Percentiles rank a stretch among this genome's conserved stretches.
Conservation (phyloP, 352 stramenopile species). For the Phytophthora boehmeriae region DNA sequence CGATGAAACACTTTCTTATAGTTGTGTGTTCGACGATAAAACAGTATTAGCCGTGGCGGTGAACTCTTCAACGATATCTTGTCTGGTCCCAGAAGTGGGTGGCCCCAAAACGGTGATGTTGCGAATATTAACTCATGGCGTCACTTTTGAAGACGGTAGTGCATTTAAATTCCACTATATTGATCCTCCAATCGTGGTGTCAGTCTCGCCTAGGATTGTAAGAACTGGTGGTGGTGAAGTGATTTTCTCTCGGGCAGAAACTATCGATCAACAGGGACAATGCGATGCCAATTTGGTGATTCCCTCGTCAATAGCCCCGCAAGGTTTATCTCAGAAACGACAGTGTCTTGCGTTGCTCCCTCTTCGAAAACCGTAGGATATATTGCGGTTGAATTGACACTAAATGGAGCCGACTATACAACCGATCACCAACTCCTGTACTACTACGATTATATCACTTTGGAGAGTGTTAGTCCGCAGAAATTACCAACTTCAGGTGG, state of each 20-base stretch:
- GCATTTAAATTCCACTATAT: constrained; percentile 36
- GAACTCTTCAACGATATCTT: constrained; percentile 30
- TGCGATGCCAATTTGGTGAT: constrained; percentile 51
- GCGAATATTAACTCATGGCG: constrained; percentile 5
- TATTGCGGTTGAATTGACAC: constrained; percentile 40
- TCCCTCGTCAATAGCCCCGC: constrained; percentile 3
- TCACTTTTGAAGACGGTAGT: neutral
- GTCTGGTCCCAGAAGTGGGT: constrained; percentile 12
- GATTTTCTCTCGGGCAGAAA: constrained; percentile 42
- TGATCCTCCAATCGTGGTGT: constrained; percentile 26
- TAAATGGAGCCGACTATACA: constrained; percentile 62
- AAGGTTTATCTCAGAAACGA: constrained; percentile 32
- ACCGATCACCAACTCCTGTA: constrained; percentile 26
- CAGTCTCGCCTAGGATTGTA: constrained; percentile 24
- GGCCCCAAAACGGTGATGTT: constrained; percentile 5
- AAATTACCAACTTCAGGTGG: constrained; percentile 35
- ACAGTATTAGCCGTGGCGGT: constrained; percentile 10
- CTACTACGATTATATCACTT: constrained; percentile 38
- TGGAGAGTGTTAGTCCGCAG: constrained; percentile 29
- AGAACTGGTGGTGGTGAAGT: constrained; percentile 30
- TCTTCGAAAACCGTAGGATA: constrained; percentile 29
- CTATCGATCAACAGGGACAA: constrained; percentile 23
- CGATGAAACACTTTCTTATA: constrained; percentile 30
- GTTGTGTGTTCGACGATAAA: constrained; percentile 28
- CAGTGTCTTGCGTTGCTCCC: constrained; percentile 37